A percentile compares a stretch with the other conserved stretches of the same genome.
Conservation (phyloP, 148 eudicot genomes). For the Persicaria tinctoria region DNA sequence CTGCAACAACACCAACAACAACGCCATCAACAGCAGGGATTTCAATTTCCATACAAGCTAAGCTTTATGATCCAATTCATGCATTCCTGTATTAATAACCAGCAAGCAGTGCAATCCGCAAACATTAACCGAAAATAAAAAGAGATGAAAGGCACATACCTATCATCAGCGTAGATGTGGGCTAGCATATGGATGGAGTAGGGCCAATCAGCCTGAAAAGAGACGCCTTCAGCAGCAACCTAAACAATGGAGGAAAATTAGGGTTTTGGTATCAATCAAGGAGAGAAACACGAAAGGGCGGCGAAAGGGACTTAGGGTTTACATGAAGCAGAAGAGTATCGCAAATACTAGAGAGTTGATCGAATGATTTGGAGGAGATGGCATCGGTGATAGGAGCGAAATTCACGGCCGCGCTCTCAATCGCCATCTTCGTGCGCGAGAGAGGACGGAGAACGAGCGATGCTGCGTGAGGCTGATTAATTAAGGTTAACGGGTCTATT, state of each 20-base stretch:
- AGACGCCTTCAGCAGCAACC: slow-evolving; percentile 61
- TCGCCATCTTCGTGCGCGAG: background rate
- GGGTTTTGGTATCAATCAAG: slow-evolving; percentile 16
- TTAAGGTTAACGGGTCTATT: no score
- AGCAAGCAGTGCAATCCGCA: background rate
- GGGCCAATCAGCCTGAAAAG: slow-evolving; percentile 71
- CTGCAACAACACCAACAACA: slow-evolving; percentile 26
- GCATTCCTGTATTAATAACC: background rate
- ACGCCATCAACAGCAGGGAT: background rate
- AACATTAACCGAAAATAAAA: background rate
- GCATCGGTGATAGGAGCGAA: slow-evolving; percentile 55
- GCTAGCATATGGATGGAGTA: slow-evolving; percentile 84
- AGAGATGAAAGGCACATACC: slow-evolving; percentile 30
- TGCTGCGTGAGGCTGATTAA: background rate
- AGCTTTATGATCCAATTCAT: background rate
- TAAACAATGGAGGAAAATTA: slow-evolving; percentile 18
- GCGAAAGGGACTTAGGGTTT: background rate
- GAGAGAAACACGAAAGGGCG: background rate
- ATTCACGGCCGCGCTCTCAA: slow-evolving; percentile 37
- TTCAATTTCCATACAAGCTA: background rate
- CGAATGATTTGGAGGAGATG: slow-evolving; percentile 46
- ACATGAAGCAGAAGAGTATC: slow-evolving; percentile 72
- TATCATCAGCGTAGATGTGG: slow-evolving; percentile 54
- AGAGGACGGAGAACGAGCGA: background rate
- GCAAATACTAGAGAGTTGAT: slow-evolving; percentile 53